Conservation (phyloP, 2,329 filamentous ascomycete species). For the Aspergillus niger region DNA sequence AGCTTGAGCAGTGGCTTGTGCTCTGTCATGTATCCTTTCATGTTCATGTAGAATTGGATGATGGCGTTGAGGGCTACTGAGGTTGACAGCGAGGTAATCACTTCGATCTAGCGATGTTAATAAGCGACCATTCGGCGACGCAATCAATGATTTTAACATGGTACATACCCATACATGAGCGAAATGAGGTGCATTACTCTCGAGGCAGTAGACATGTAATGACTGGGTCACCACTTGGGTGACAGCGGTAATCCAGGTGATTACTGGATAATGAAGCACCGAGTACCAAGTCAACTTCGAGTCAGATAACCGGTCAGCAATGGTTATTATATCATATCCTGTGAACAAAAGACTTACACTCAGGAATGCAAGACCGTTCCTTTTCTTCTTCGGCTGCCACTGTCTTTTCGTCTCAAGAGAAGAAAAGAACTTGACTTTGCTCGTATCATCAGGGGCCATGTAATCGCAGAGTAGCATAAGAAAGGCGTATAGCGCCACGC, state of each 20-base stretch:
- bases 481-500: constrained; percentile 47
- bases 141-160: no score
- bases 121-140: no score
- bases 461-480: constrained; percentile 50
- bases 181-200: constrained; percentile 35
- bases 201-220: constrained; percentile 31
- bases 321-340: no score
- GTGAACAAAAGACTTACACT: no score
- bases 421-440: background rate
- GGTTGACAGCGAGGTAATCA: constrained; percentile 19
- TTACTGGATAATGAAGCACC: constrained; percentile 43
- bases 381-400: no score
- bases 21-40: constrained; percentile 29
- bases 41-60: constrained; percentile 29
- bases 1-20: constrained; percentile 37
- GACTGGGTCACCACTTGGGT: constrained; percentile 35
- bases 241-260: constrained; percentile 29
- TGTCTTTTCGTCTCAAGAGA: background rate
- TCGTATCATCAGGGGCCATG: constrained; percentile 37
- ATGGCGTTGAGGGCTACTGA: constrained; percentile 28
- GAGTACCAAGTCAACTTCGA: constrained; percentile 7
- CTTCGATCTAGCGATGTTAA: no score
- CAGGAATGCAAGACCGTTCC: no score
- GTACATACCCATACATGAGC: constrained; percentile 40
- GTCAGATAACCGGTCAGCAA: background rate